phyloP scores from a whole-genome alignment of 202 grass and related monocot species.

The Dendrocalamus latiflorus region DNA sequence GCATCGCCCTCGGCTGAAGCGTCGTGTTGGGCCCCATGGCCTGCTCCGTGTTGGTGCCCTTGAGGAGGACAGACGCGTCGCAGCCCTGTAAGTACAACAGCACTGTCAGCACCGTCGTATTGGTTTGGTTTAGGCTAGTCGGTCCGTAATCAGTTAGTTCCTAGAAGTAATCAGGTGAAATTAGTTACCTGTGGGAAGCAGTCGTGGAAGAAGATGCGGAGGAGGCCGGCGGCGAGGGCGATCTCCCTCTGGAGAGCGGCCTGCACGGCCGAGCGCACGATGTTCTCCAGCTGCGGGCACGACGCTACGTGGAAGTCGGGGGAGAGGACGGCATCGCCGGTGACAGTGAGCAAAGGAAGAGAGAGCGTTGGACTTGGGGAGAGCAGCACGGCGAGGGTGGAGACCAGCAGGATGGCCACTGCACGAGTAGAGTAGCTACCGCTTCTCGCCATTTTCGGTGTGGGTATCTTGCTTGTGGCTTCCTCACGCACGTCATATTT shows the following conservation, averaged over 20 bases:
- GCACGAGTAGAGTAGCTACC: background rate
- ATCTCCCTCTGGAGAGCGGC: constrained; percentile 11
- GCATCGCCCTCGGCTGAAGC: constrained; percentile 28
- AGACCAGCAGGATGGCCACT: background rate
- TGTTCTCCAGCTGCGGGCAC: constrained; percentile 27
- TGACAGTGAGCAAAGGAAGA: background rate
- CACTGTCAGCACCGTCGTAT: background rate
- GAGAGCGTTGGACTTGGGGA: background rate
- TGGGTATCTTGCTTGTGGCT: background rate
- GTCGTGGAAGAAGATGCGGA: constrained; percentile 54
- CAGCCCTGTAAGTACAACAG: background rate
- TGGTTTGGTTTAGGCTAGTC: no score
- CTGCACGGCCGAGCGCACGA: constrained; percentile 16
- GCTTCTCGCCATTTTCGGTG: background rate
- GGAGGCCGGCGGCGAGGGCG: constrained; percentile 43
- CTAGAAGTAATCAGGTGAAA: no score
- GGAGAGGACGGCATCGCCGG: background rate
- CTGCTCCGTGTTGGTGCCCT: constrained; percentile 23
- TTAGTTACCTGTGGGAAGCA: constrained; percentile 39
- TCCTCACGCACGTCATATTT: background rate
- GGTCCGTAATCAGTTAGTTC: no score
- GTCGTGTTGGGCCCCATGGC: constrained; percentile 11
- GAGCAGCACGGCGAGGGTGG: background rate
- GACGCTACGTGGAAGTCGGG: constrained; percentile 21
- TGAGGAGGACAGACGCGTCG: background rate